Base-by-base conservation (phyloP, 306 rosid genomes). In the Vicia faba region DNA sequence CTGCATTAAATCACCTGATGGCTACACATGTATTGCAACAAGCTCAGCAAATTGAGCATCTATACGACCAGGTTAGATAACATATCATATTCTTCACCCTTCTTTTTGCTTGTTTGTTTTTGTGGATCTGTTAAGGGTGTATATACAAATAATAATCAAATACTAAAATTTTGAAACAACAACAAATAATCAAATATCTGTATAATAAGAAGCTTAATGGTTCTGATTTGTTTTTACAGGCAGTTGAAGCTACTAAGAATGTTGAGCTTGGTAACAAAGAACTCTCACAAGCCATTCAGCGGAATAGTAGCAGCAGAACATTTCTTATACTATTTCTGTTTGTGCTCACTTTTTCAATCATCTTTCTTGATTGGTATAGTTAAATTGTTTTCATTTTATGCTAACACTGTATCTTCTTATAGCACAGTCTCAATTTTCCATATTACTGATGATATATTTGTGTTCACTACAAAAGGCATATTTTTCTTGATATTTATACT, bases 331-430 rank as follows among this genome's bases (percentile, higher is more conserved):
- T 93, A 31, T 89, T 93, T 77, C 78, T 93, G 4, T 86, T 89
- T 84, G 97, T 86, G 54, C 88, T 89, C 61, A 90, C 92, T 2
- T 88, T 93, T 78, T 90, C 97, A 2, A 43, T 90, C 70, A 60
- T 93, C 59, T 93, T 93, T 79, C 99, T 90, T 74, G 97, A 93
- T 83, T 90, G 97, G 97, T 93, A 93, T 71, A 84, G 91, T 76
- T 90, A 56, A 86, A 45, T 56, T 19, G 46, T 38, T 71, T 45
- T 41, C 36, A 45, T 66, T 76, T 71, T 61, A 31, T 70, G 40
- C 55, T 33, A 26, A n/a, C 41, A 18, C 7, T 11, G 67, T 36
- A 69, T 66, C 20, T 70, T 71, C 53, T 43, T 55, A 28, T 16
- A 36, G 49, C 7, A 6, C 61, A 14, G 20, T 19, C 63, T 67